phyloP scores from a whole-genome alignment of 208 protist species.

The Leishmania tropica region DNA sequence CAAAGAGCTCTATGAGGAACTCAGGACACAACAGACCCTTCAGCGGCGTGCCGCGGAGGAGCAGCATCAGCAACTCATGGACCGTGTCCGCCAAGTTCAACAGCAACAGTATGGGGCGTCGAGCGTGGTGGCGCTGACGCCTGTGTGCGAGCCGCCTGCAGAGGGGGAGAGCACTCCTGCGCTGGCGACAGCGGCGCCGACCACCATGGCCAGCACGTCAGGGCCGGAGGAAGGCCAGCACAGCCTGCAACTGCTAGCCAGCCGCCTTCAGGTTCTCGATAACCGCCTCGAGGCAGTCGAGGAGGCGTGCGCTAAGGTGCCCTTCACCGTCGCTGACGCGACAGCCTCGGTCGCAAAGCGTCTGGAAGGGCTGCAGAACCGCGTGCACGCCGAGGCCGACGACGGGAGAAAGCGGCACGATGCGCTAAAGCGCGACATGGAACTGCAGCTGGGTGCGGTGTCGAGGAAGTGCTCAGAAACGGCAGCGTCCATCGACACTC shows the following conservation, averaged over 20 bases:
- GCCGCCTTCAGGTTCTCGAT: constrained; percentile 18
- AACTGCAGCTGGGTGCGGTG: constrained; percentile 5
- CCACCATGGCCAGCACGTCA: neutral
- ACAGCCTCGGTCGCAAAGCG: constrained; percentile 2
- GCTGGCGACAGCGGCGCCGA: neutral
- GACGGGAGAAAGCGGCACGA: neutral
- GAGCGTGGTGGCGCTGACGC: neutral
- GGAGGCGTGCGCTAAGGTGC: neutral
- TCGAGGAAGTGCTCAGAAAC: neutral
- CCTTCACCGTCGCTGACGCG: neutral
- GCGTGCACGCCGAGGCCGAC: neutral
- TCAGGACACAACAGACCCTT: constrained; percentile 14
- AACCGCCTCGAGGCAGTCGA: constrained; percentile 1
- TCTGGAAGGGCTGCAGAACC: constrained; percentile 14
- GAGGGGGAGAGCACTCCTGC: neutral
- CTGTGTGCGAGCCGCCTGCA: neutral
- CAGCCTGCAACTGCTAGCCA: neutral
- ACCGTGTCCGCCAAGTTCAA: constrained; percentile 8
- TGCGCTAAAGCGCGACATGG: constrained; percentile 6
- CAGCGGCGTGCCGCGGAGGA: constrained; percentile 25
- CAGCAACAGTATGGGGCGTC: constrained; percentile 9
- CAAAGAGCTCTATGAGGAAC: constrained; percentile 25
- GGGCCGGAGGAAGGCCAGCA: neutral
- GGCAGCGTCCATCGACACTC: neutral
- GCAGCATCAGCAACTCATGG: constrained; percentile 20